Evolutionary conservation across 306 rosid genomes (phyloP).

Genomic region (Quercus parvula): DNA sequence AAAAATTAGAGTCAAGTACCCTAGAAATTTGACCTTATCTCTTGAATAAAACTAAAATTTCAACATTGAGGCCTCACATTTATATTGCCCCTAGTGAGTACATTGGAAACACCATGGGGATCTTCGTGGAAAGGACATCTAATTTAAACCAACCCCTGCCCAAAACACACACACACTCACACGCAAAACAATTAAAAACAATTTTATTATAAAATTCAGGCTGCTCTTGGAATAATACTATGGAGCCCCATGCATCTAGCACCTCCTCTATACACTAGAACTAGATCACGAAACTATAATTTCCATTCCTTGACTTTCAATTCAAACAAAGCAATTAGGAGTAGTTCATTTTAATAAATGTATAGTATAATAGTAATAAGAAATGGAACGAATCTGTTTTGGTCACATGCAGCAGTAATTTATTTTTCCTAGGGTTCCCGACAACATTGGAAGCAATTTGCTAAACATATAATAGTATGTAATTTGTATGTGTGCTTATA

Average conservation of each 20-base stretch:
- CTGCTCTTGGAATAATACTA: not conserved
- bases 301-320: constrained; percentile 20
- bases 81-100: not conserved
- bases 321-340: constrained; percentile 32
- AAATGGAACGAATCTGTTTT: not conserved
- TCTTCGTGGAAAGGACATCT: constrained; percentile 19
- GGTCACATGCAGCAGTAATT: not conserved
- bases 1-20: not conserved
- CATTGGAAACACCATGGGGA: constrained; percentile 6
- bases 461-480: not conserved
- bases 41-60: not conserved
- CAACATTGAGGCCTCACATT: not conserved
- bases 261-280: not conserved
- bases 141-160: not conserved
- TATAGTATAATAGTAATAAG: not conserved
- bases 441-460: constrained; percentile 52
- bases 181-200: not conserved
- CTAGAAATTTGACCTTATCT: not conserved
- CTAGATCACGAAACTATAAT: not conserved
- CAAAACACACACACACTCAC: too few species aligned
- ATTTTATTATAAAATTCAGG: not conserved
- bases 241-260: constrained; percentile 4
- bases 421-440: constrained; percentile 47
- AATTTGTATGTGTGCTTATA: constrained; percentile 15
- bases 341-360: too few species aligned